Base-by-base conservation (phyloP, 2,329 filamentous ascomycete genomes). In the Aspergillus proliferans region DNA sequence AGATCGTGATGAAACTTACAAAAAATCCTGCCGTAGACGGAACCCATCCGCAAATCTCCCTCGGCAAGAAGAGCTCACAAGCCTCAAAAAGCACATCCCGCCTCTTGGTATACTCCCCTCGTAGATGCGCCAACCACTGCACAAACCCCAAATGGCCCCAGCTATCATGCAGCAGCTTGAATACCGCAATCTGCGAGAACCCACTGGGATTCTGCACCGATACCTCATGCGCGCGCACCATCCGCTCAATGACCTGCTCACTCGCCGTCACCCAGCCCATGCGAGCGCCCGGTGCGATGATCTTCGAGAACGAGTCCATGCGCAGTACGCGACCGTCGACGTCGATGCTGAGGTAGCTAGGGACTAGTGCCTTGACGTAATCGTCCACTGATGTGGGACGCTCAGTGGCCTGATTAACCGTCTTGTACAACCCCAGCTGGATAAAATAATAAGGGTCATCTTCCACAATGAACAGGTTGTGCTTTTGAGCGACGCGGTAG, bases 391-490 rank as follows among this genome's bases (percentile, higher is more conserved):
- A 76, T 4, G 30, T 34, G 10, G 30, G 30, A 34, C 1, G 10
- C 8, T 70, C 76, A 3, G 74, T 52, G 7, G 60, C 55, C 46
- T 68, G 7, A 22, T 12, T 43, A 22, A 3, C 6, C 14, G 39
- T 57, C 30, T 74, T 79, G 0, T 87, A 84, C 0, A 87, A 87
- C 0, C 89, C 88, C 68, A 82, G 96, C 66, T 96, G 92, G 7
- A 97, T 77, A 67, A 93, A 92, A 88, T 89, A 96, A 73, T 96
- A 96, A 5, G 92, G 92, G 54, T 96, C 91, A 60, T 97, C 92
- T 69, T 97, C 92, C 53, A 94, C 73, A 56, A 96, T 95, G 61
- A 96, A 81, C 54, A 96, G 80, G 67, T 96, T 90, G 71, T 88
- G 95, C 64, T 85, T 81, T 65, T 83, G 83, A 70, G 87, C 93